These are phyloP conservation scores for Botrytis fragariae DNA, from an alignment of 2,329 filamentous ascomycete species.

Conservation along the genomic window DNA sequence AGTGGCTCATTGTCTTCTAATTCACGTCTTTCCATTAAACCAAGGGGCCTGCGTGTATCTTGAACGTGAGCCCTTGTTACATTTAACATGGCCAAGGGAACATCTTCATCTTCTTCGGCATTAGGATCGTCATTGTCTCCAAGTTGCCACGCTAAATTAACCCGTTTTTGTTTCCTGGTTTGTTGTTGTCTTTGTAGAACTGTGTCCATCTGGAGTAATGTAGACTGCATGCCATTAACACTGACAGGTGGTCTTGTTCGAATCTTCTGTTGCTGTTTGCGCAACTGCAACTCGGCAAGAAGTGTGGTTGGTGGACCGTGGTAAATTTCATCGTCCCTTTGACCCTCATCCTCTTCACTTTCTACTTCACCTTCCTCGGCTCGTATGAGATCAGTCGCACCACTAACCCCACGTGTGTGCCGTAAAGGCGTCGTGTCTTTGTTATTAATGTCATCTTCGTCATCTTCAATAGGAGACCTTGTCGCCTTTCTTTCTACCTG, in stretches of 20 bases:
- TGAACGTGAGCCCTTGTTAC: conserved; percentile 48
- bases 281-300: conserved; percentile 84
- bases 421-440: conserved; percentile 29
- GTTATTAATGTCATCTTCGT: conserved; percentile 30
- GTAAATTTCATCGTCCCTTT: conserved; percentile 49
- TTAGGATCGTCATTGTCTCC: conserved; percentile 51
- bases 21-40: conserved; percentile 76
- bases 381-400: conserved; percentile 22
- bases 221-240: conserved; percentile 79
- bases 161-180: conserved; percentile 68
- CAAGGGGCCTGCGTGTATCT: conserved; percentile 63
- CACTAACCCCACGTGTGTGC: conserved; percentile 23
- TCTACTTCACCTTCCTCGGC: conserved; percentile 41
- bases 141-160: conserved; percentile 88
- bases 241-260: conserved; percentile 69
- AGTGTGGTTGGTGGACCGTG: conserved; percentile 82
- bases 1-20: conserved; percentile 87
- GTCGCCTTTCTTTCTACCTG: conserved; percentile 25
- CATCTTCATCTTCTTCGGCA: conserved; percentile 71
- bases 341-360: conserved; percentile 46
- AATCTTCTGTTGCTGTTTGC: conserved; percentile 83
- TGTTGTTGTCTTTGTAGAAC: conserved; percentile 82
- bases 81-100: conserved; percentile 80
- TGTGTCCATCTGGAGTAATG: conserved; percentile 84
- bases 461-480: conserved; percentile 28